Evolutionary conservation across 345 rosid genomes (phyloP), one percentile per base, ranked within the genome.

Genomic region (Pistacia vera): DNA sequence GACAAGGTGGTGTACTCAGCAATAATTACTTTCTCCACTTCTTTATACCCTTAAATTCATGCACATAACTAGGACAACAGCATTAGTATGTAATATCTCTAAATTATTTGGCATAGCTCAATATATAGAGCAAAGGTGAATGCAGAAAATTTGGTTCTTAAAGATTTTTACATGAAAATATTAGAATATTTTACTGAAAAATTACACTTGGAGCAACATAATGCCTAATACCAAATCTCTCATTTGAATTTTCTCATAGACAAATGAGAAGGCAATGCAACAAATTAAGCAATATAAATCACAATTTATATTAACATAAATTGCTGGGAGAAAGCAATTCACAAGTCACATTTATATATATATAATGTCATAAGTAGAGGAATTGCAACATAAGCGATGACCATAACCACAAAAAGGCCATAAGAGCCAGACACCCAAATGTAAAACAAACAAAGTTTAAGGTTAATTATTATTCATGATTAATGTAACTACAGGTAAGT

Each of bases 401-500:
- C 20, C 55, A 66, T 48, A 41, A 44, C 67, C 38, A 38, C 20
- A 38, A 44, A 44, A 20, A 4, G 22, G 7, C 9, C 35, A 20
- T 66, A 44, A 20, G 70, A 66, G 54, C 33, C 55, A 18, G 52
- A 68, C n/a, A n/a, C n/a, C n/a, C n/a, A n/a, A n/a, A n/a, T n/a
- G n/a, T n/a, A n/a, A n/a, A n/a, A n/a, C n/a, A n/a, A n/a, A n/a
- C n/a, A n/a, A n/a, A n/a, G n/a, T 28, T 28, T 28, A 28, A 28
- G 30, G 30, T 28, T 52, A 28, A 62, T 30, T 62, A 30, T 36
- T 4, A 12, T 12, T 10, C 38, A 62, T 28, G n/a, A 41, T 16
- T 54, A 69, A 10, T 18, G 61, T 25, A 69, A 69, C 28, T 54
- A 18, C 9, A 30, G 25, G 28, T 30, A 54, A 69, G 44, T 11